Base-by-base conservation (phyloP, 768 basidiomycete genomes). In the Gyrodon lividus region DNA sequence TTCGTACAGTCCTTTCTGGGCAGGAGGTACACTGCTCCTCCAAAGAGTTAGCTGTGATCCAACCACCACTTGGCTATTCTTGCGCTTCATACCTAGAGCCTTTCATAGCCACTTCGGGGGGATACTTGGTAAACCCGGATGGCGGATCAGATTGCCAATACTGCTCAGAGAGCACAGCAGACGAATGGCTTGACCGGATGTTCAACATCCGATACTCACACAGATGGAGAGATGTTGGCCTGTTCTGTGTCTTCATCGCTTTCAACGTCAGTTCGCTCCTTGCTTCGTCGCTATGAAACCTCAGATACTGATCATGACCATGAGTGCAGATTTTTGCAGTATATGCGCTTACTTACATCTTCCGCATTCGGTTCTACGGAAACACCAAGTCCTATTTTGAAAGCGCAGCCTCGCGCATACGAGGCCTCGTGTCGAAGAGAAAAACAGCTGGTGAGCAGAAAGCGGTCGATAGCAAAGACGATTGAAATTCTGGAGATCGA, bases 181-280 rank as follows among this genome's bases (percentile, higher is more conserved):
- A 90, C 62, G 64, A 75, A 37, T 88, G 80, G 56, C 24, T 67
- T 4, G 43, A 17, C 26, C 6, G 16, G 4, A 35, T 0, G 54
- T 87, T 90, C 69, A 85, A 83, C 57, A 84, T 89, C 28, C 73
- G 64, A 41, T 90, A 85, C 53, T 53, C 70, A 53, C 66, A 77
- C 43, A 68, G 67, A 33, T 82, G 79, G 77, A 67, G 78, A 23
- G 58, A 80, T 60, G 67, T 78, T 31, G 78, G 77, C 5, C 55
- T 82, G 39, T 60, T 82, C 58, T 69, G 68, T 54, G 76, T 63
- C 3, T 77, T 72, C 44, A 66, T 72, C 30, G 56, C 52, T 24
- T 79, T 78, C 46, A 78, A 78, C 45, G 78, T 78, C 54, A 46
- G 77, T 67, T 3, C 5, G 10, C 13, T 12, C 23, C 12, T 22